phyloP scores from a whole-genome alignment of 2,329 filamentous ascomycete species.

The Colletotrichum plurivorum region DNA sequence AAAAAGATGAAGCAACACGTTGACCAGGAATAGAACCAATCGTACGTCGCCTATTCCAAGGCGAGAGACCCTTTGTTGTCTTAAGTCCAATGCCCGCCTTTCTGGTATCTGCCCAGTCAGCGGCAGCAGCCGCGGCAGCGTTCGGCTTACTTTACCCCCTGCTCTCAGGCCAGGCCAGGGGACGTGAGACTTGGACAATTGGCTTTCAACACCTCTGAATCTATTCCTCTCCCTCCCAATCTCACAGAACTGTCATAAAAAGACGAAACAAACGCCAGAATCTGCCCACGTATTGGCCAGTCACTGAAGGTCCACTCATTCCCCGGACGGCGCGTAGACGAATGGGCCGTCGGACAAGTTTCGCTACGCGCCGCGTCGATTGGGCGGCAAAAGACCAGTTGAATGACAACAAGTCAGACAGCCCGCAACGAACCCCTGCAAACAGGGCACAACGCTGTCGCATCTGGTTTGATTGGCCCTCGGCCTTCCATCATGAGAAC shows the following conservation, averaged over 20 bases:
- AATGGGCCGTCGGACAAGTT: conserved; percentile 61
- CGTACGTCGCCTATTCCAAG: too few relatives aligned
- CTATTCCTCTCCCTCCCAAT: neutral
- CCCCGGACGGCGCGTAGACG: conserved; percentile 9
- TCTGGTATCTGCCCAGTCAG: too few relatives aligned
- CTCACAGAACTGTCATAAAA: neutral
- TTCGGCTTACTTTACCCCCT: neutral
- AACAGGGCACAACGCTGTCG: neutral
- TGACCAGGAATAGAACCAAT: too few relatives aligned
- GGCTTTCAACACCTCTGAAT: conserved; percentile 6
- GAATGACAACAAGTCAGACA: conserved; percentile 28
- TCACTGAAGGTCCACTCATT: conserved; percentile 1
- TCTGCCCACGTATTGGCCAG: too few relatives aligned
- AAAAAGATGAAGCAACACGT: too few relatives aligned
- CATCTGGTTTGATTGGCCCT: conserved; percentile 20
- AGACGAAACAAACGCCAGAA: conserved; percentile 4
- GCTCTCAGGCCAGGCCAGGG: neutral
- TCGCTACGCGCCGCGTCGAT: conserved; percentile 34
- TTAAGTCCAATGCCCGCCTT: too few relatives aligned
- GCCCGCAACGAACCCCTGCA: conserved; percentile 18
- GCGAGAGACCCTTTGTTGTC: too few relatives aligned
- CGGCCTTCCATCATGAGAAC: conserved; percentile 11
- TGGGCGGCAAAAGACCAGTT: conserved; percentile 14
- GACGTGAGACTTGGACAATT: neutral
- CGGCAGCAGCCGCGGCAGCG: too few relatives aligned